These are phyloP conservation scores for Aspergillus carbonarius DNA, from an alignment of 2,329 filamentous ascomycete genomes.

Conservation along the genomic window DNA sequence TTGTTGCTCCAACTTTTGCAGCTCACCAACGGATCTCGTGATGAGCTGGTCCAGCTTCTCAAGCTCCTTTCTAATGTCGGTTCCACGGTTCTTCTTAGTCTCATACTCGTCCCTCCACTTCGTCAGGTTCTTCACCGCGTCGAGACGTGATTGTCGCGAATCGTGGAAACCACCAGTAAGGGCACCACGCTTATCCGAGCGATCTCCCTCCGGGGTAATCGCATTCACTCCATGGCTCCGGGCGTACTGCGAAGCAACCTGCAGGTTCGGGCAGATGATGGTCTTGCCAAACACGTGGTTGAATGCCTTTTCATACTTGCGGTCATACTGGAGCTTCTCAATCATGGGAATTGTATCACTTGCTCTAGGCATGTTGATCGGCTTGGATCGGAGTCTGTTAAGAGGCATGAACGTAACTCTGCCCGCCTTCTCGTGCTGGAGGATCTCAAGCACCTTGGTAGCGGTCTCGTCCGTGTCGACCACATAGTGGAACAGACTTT, in stretches of 20 bases:
- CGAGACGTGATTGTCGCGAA: slow-evolving; percentile 78
- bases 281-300: slow-evolving; percentile 94
- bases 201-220: slow-evolving; percentile 92
- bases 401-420: slow-evolving; percentile 94
- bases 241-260: slow-evolving; percentile 85
- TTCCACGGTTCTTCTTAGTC: slow-evolving; percentile 60
- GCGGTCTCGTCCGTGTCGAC: slow-evolving; percentile 90
- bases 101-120: slow-evolving; percentile 76
- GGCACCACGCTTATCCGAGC: slow-evolving; percentile 90
- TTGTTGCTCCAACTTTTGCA: slow-evolving; percentile 79
- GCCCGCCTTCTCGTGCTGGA: slow-evolving; percentile 77
- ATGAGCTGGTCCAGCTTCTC: slow-evolving; percentile 85
- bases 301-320: slow-evolving; percentile 78
- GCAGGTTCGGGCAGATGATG: slow-evolving; percentile 87
- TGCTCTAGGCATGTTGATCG: slow-evolving; percentile 75
- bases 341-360: slow-evolving; percentile 85
- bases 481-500: slow-evolving; percentile 91
- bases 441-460: slow-evolving; percentile 72
- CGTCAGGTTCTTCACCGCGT: slow-evolving; percentile 73
- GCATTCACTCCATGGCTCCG: slow-evolving; percentile 88
- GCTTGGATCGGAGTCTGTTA: slow-evolving; percentile 71
- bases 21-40: slow-evolving; percentile 77
- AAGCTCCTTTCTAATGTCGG: slow-evolving; percentile 67
- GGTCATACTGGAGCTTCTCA: slow-evolving; percentile 77
- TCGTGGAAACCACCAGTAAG: slow-evolving; percentile 95